These are phyloP conservation scores for Secale cereale DNA, from an alignment of 176 grass and related monocot genomes.

Conservation along the genomic window DNA sequence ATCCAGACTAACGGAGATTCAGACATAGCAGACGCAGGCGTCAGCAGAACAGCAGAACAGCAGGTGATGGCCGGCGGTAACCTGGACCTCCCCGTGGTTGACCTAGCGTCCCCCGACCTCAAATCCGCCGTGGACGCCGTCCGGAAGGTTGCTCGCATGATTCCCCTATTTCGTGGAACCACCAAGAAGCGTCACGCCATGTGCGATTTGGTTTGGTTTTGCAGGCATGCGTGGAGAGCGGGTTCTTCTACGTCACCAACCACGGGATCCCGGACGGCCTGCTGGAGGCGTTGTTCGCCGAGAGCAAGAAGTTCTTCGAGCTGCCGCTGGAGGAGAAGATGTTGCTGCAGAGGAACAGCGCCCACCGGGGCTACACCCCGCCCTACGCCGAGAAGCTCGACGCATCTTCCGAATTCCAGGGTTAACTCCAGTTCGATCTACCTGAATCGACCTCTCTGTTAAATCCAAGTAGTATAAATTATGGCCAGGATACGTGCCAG, in stretches of 20 bases:
- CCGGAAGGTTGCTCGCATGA: constrained; percentile 40
- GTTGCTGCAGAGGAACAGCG: constrained; percentile 33
- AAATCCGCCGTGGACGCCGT: constrained; percentile 37
- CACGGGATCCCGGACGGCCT: constrained; percentile 46
- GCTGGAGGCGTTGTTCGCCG: constrained; percentile 40
- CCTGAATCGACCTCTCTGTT: neutral
- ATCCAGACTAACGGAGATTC: neutral
- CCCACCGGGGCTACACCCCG: constrained; percentile 66
- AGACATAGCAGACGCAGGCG: neutral
- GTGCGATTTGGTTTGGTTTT: neutral
- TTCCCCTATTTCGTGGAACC: neutral
- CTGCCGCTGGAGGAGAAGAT: constrained; percentile 70
- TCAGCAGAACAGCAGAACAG: neutral
- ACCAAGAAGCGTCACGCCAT: neutral
- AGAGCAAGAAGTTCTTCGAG: constrained; percentile 67
- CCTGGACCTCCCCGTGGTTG: constrained; percentile 57
- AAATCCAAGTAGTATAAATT: neutral
- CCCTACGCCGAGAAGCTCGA: constrained; percentile 73
- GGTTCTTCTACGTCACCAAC: constrained; percentile 87
- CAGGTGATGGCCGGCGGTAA: constrained; percentile 14
- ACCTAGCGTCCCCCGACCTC: constrained; percentile 57
- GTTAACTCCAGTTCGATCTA: constrained; percentile 9
- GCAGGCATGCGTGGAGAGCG: constrained; percentile 79
- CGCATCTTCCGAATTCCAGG: constrained; percentile 47
- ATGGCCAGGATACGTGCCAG: neutral